Evolutionary conservation across 805 yeast genomes (phyloP), one percentile per base, ranked within the genome.

Genomic region (Candida lessepsii): DNA sequence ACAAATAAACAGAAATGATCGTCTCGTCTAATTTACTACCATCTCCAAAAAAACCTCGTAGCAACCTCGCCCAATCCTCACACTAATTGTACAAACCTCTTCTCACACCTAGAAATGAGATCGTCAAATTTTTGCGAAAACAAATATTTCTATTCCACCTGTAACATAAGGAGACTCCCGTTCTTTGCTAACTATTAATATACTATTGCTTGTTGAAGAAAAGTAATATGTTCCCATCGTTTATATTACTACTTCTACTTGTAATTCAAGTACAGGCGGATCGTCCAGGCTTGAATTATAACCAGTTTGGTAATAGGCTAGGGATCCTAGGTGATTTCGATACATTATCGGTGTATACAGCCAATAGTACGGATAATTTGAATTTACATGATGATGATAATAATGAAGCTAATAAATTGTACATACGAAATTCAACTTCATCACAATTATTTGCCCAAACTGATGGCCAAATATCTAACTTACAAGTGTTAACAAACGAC

Each of bases 321-420:
- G 67, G 69, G 5, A 30, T 65, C 14, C 55, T 62, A 39, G 70
- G 70, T 4, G 44, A 50, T 15, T 65, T 57, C 42, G 45, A 59
- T 19, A 53, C 62, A 6, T 37, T 63, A 20, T 57, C 67, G 3
- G 48, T 54, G 37, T 65, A 63, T 40, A 55, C 42, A 35, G 40
- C 40, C 18, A 60, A 62, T 44, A 58, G 56, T 19, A 56, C 67
- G 9, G 43, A 51, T 11, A 46, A 49, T 21, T 46, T 61, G 31
- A 33, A 34, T 29, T 21, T 32, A 15, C 25, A 20, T 25, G 16
- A 24, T 25, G 16, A 24, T 17, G 37, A 27, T 20, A 19, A 27
- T 15, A 29, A 40, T 24, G 32, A 28, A 29, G 20, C 39, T 19
- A 47, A 44, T 29, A 52, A 50, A 18, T 44, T 61, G 21, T 63